A percentile compares a stretch with the other conserved stretches of the same genome.
Conservation (phyloP, 2,329 filamentous ascomycete species). For the Lasiodiplodia citricola region DNA sequence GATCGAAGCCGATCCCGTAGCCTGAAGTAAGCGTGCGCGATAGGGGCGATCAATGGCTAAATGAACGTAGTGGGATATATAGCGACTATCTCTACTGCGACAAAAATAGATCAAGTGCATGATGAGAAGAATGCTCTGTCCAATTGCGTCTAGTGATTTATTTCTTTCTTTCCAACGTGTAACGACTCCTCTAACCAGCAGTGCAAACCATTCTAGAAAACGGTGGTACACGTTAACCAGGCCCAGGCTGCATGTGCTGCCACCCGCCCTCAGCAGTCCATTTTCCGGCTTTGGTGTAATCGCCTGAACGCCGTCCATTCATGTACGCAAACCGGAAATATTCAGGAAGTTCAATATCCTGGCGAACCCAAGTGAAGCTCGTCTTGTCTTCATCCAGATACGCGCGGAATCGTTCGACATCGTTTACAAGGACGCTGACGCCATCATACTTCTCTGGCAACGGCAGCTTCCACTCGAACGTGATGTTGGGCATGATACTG, state of each 20-base stretch:
- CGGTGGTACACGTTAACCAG: constrained; percentile 38
- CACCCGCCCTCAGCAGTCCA: constrained; percentile 71
- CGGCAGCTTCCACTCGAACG: constrained; percentile 62
- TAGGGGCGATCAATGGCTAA: neutral
- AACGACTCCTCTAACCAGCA: neutral
- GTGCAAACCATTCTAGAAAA: neutral
- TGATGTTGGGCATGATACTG: constrained; percentile 60
- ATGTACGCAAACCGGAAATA: constrained; percentile 82
- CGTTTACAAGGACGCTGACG: constrained; percentile 80
- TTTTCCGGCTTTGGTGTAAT: constrained; percentile 77
- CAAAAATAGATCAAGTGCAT: neutral
- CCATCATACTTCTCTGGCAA: constrained; percentile 66
- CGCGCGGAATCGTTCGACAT: constrained; percentile 79
- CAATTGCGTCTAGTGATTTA: neutral
- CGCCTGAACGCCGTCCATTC: constrained; percentile 66
- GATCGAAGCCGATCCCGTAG: neutral
- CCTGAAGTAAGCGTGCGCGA: neutral
- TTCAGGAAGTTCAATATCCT: constrained; percentile 56
- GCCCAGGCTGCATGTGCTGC: constrained; percentile 68
- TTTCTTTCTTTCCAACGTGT: constrained; percentile 10
- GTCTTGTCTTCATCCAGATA: constrained; percentile 64
- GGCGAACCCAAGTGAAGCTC: constrained; percentile 65
- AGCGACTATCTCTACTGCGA: neutral
- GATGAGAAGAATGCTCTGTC: neutral
- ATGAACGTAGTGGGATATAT: neutral